Evolutionary conservation across 441 rosid species (phyloP), one percentile per base, ranked within the genome.

Genomic region (Codiaeum variegatum): DNA sequence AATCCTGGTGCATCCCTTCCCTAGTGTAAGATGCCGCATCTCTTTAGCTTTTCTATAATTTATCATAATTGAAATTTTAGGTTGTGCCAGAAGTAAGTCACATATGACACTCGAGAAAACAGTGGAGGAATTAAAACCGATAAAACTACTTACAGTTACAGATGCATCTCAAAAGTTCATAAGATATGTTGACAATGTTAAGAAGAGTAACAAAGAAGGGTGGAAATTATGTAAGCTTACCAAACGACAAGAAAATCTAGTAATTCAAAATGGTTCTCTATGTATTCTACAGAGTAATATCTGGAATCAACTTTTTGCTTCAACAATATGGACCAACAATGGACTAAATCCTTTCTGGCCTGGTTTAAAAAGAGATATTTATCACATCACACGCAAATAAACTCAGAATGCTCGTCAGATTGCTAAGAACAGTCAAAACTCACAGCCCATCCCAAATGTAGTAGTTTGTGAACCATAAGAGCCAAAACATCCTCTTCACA

Each of bases 301-400:
- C 69, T 75, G 52, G 93, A 86, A 61, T 86, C 94, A 61, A 85
- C 88, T 75, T 86, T 85, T 78, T 90, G 93, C 84, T 87, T 93
- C 85, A 91, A 83, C 84, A 94, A 80, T 79, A 86, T 84, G 78
- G 94, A 85, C 97, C 97, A 92, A 73, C 96, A 91, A 78, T 87
- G 90, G 40, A 94, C 92, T 72, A 94, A 85, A 82, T 94, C 94
- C 79, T 94, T 94, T 74, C 99, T 91, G 28, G 93, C 85, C 98
- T 94, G 85, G 34, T 70, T 69, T 74, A 77, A 73, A 62, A 55
- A 13, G 24, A 42, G 13, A 70, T 18, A 26, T 61, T 46, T 32
- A 59, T 42, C 62, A 47, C n/a, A 51, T 51, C 23, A 31, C 40
- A 71, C 55, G 67, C 56, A 69, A 73, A 51, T 7, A 4, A 38